Evolutionary conservation across 345 rosid genomes (phyloP).

Genomic region (Citrus unshiu): DNA sequence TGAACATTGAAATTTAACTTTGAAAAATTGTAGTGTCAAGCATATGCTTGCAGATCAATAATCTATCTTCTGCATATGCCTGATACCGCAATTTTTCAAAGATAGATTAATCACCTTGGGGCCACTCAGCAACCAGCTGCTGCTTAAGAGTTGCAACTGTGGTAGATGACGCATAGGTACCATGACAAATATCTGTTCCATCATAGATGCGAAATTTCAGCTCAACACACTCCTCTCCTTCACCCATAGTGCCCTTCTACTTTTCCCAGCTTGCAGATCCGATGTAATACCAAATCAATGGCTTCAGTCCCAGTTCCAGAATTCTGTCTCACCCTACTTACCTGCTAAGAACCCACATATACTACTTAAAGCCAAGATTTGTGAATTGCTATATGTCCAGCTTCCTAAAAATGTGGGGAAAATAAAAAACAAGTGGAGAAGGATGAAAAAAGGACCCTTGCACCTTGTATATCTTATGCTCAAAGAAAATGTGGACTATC

Average conservation of each 20-base stretch:
- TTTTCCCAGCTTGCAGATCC: slow-evolving; percentile 21
- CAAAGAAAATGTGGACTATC: background rate
- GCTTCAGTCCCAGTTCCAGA: background rate
- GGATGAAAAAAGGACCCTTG: background rate
- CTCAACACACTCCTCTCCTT: slow-evolving; percentile 28
- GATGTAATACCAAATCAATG: slow-evolving; percentile 11
- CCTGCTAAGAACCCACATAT: slow-evolving; percentile 14
- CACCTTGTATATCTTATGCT: background rate
- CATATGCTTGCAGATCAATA: background rate
- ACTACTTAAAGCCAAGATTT: background rate
- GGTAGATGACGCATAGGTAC: slow-evolving; percentile 27
- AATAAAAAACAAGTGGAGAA: background rate
- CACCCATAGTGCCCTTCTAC: slow-evolving; percentile 20
- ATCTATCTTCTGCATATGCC: too few relatives aligned
- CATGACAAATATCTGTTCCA: slow-evolving; percentile 41
- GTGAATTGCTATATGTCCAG: background rate
- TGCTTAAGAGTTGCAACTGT: slow-evolving; percentile 38
- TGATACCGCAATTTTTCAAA: too few relatives aligned
- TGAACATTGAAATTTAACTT: background rate
- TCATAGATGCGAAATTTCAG: slow-evolving; percentile 42
- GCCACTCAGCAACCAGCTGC: slow-evolving; percentile 43
- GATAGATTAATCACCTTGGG: slow-evolving; percentile 31
- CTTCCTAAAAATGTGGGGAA: background rate
- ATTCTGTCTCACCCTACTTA: slow-evolving; percentile 18
- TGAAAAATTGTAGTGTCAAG: background rate